phyloP scores from a whole-genome alignment of 345 rosid species.

The Dipteronia dyeriana region DNA sequence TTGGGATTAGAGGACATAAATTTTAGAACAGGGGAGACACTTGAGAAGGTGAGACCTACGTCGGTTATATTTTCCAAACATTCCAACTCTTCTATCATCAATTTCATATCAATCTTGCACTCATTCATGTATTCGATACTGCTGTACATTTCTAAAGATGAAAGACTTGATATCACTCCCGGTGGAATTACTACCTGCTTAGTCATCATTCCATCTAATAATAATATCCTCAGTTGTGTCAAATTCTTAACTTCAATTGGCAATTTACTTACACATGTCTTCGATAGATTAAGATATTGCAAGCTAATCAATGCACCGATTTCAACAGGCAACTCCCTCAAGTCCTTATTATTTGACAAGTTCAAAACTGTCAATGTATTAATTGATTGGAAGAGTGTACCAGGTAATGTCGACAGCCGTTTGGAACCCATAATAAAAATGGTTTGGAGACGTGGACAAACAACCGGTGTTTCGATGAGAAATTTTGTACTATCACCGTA shows the following conservation, averaged over 20 bases:
- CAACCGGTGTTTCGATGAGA: neutral
- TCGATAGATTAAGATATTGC: neutral
- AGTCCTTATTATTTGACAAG: neutral
- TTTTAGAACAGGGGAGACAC: too few relatives aligned
- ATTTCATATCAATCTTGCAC: too few relatives aligned
- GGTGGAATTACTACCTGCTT: too few relatives aligned
- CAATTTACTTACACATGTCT: neutral
- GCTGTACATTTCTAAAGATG: too few relatives aligned
- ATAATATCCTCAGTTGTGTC: neutral
- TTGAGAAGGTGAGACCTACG: too few relatives aligned
- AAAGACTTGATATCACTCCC: too few relatives aligned
- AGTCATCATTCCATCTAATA: neutral
- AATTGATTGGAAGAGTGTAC: neutral
- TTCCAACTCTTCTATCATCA: too few relatives aligned
- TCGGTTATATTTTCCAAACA: too few relatives aligned
- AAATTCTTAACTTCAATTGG: neutral
- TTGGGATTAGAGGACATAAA: neutral
- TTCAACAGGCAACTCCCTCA: neutral
- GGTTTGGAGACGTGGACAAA: neutral
- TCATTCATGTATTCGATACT: too few relatives aligned
- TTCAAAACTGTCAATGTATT: slow-evolving; percentile 1
- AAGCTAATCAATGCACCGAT: too few relatives aligned
- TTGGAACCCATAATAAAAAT: neutral
- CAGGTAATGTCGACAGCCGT: too few relatives aligned
- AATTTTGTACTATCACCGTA: too few relatives aligned